A percentile compares a stretch with the other conserved stretches of the same genome.
Evolutionary conservation across 2,329 filamentous ascomycete genomes (phyloP).

Genomic region (Penicillium sp.): DNA sequence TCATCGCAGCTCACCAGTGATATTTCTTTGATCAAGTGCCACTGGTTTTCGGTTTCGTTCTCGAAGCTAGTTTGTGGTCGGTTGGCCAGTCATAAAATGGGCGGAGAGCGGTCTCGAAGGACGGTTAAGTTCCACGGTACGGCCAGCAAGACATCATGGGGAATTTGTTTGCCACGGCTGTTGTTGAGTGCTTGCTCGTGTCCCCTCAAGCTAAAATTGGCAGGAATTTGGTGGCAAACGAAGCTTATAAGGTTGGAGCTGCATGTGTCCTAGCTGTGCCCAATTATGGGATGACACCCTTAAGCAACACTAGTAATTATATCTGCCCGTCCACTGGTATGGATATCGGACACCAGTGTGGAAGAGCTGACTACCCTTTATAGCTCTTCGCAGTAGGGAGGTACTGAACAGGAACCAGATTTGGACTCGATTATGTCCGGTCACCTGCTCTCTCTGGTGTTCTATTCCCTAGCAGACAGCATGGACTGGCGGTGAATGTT

Average conservation of each 20-base stretch:
- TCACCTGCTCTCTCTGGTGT: too few species aligned
- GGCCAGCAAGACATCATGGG: neutral
- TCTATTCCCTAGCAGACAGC: too few species aligned
- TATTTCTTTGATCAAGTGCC: constrained; percentile 11
- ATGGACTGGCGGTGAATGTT: too few species aligned
- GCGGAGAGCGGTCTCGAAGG: neutral
- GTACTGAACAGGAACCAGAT: too few species aligned
- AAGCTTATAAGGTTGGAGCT: neutral
- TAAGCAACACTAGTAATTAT: neutral
- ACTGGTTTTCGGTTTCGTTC: constrained; percentile 17
- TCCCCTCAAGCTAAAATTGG: neutral
- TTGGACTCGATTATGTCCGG: too few species aligned
- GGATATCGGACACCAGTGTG: too few species aligned
- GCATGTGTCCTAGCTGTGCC: neutral
- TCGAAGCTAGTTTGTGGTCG: neutral
- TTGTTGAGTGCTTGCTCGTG: neutral
- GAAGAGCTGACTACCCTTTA: neutral
- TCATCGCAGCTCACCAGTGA: constrained; percentile 18
- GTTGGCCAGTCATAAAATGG: constrained; percentile 8
- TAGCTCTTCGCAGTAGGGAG: too few species aligned
- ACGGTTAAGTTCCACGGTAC: neutral
- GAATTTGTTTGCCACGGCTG: neutral
- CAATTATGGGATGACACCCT: neutral
- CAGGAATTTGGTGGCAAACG: neutral
- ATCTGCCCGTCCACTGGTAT: neutral